Evolutionary conservation across 78 protist species (phyloP), one percentile per base, ranked within the genome.

Genomic region (Polysphondylium violaceum): DNA sequence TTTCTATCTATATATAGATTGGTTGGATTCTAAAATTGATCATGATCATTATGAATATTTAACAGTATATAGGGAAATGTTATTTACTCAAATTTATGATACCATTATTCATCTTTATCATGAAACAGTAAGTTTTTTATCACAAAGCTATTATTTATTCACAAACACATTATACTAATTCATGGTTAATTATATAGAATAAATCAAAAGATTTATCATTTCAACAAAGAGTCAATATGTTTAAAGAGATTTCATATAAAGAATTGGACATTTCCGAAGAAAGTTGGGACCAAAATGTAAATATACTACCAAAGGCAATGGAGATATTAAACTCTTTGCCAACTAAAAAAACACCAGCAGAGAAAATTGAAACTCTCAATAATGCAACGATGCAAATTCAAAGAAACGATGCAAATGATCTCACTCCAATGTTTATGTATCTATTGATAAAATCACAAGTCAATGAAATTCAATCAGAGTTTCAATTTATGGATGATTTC

Each of bases 401-500:
- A 51, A 63, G 88, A 65, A 65, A 38, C 7, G 88, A 78, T 67
- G 88, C 88, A 14, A 78, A 78, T 51, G 88, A 78, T 65, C 74
- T 78, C 21, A 78, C 88, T 16, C 88, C 88, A 78, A 78, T 78
- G 88, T 78, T 78, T 78, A 78, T 78, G 88, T 78, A 64, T 53
- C 29, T 78, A 19, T 12, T 78, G 8, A 65, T 78, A 23, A 63
- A 65, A 38, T 63, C 88, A 23, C 23, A 63, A 2, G 23, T 51
- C 0, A 55, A 50, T 0, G 44, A 58, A 6, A 51, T 78, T 33
- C 60, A 64, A 43, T 78, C 88, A 8, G 76, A 78, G 65, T 78
- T 67, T 65, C 59, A 78, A 33, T 78, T 65, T 53, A 78, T 78
- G 88, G 51, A 78, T 53, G 88, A 78, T 38, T 78, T 78, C 17